phyloP scores from a whole-genome alignment of 371 early-diverging fungal species.

The Conidiobolus incongruus region DNA sequence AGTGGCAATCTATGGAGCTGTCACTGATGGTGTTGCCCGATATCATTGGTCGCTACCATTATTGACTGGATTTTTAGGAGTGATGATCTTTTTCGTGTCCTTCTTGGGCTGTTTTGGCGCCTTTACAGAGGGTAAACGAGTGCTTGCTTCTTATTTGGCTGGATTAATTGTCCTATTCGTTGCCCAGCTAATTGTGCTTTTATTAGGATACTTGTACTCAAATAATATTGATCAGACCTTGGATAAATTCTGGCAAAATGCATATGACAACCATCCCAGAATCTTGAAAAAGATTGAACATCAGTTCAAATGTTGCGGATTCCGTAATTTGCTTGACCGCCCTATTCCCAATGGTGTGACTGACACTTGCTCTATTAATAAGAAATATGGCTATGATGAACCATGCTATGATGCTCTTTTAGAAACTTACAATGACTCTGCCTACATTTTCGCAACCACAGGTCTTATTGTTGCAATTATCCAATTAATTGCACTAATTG shows the following conservation, averaged over 20 bases:
- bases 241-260: constrained; percentile 4
- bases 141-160: constrained; percentile 1
- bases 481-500: too few species aligned
- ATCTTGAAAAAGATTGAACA: constrained; percentile 4
- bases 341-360: constrained; percentile 3
- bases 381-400: constrained; percentile 3
- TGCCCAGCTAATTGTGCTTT: background rate
- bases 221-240: background rate
- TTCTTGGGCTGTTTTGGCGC: background rate
- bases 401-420: constrained; percentile 3
- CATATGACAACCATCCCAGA: constrained; percentile 3
- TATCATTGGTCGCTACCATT: background rate
- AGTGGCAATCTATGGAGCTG: background rate
- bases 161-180: background rate
- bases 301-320: constrained; percentile 7
- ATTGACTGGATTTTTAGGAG: background rate
- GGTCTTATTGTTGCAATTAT: too few species aligned
- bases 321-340: constrained; percentile 2
- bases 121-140: background rate
- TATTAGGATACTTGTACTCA: background rate
- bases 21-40: background rate
- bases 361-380: constrained; percentile 3
- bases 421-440: background rate
- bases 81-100: background rate
- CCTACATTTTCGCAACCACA: too few species aligned